Conservation (phyloP, 768 basidiomycete genomes). For the Tulasnella sp. region DNA sequence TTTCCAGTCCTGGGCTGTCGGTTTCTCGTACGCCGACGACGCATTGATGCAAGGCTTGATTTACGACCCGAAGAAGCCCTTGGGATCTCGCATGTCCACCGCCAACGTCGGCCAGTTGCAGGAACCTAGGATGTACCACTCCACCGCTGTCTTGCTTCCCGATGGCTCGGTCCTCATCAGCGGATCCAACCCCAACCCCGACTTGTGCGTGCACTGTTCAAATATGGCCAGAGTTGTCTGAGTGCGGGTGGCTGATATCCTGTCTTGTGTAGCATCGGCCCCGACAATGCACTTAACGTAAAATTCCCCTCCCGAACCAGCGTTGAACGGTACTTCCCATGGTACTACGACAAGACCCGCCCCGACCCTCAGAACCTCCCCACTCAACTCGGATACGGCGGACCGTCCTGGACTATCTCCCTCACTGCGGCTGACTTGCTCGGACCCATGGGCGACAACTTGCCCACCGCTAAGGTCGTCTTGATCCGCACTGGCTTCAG, state of each 20-base stretch:
- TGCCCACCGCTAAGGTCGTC: slow-evolving; percentile 68
- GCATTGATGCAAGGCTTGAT: slow-evolving; percentile 77
- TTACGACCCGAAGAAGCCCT: slow-evolving; percentile 70
- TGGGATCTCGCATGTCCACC: slow-evolving; percentile 71
- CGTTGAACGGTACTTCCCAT: slow-evolving; percentile 65
- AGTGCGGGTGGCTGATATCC: background rate
- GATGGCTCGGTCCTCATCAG: slow-evolving; percentile 74
- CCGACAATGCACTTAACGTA: slow-evolving; percentile 23
- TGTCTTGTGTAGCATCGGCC: slow-evolving; percentile 12
- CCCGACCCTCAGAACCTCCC: slow-evolving; percentile 71
- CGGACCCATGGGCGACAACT: slow-evolving; percentile 63
- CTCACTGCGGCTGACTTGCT: slow-evolving; percentile 63
- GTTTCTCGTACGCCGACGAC: slow-evolving; percentile 62
- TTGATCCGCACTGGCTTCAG: slow-evolving; percentile 71
- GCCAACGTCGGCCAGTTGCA: slow-evolving; percentile 55
- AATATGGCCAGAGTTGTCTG: background rate
- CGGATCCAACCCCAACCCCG: slow-evolving; percentile 90
- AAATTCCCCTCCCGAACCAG: slow-evolving; percentile 24
- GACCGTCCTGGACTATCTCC: slow-evolving; percentile 68
- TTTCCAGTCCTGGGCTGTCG: slow-evolving; percentile 39
- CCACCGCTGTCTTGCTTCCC: slow-evolving; percentile 81
- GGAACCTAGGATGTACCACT: slow-evolving; percentile 87
- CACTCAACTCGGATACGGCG: slow-evolving; percentile 76
- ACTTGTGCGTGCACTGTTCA: slow-evolving; percentile 47
- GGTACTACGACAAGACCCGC: slow-evolving; percentile 70